Base-by-base conservation (phyloP, 768 basidiomycete genomes). In the Mycena vitilis region DNA sequence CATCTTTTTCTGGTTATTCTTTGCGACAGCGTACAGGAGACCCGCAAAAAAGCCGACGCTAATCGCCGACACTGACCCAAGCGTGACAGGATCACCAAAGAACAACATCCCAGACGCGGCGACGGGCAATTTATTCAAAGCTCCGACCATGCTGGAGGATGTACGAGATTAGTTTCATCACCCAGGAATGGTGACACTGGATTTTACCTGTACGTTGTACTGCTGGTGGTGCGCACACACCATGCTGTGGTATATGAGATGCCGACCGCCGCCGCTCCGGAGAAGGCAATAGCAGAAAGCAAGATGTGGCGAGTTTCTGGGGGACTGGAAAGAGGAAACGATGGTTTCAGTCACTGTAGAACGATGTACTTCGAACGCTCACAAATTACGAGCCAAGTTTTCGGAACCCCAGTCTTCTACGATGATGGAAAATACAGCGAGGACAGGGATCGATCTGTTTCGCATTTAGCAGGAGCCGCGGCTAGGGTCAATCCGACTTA, bases 221-320 rank as follows among this genome's bases (percentile, higher is more conserved):
- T 98, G 71, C 93, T 95, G 36, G 97, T 98, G 23, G 91, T 91
- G 55, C 98, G 91, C 38, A 99, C 89, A 77, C 98, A 99, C 98
- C 98, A 99, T 12, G 98, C 97, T 10, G 98, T 99, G 10, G 96
- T 95, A 78, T 96, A 99, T 15, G 96, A 98, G 74, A 99, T 99
- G 53, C 95, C 95, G 37, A 98, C 98, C 6, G 98, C 97, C 7
- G 94, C 96, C 0, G 95, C 95, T n/a, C 98, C 98, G 25, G 97
- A 98, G 80, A 99, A 96, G 5, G 89, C 92, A 75, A 99, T 99
- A 3, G 95, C 93, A 70, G 87, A 89, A 23, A 99, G 81, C 57
- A 99, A 83, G 73, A 95, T 84, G 45, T 82, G 85, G 52, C 96
- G 90, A 22, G 91, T 92, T 73, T 92, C 91, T 58, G 84, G 83